Conservation (phyloP, 2,329 filamentous ascomycete species). For the Sarocladiaceae sp. region DNA sequence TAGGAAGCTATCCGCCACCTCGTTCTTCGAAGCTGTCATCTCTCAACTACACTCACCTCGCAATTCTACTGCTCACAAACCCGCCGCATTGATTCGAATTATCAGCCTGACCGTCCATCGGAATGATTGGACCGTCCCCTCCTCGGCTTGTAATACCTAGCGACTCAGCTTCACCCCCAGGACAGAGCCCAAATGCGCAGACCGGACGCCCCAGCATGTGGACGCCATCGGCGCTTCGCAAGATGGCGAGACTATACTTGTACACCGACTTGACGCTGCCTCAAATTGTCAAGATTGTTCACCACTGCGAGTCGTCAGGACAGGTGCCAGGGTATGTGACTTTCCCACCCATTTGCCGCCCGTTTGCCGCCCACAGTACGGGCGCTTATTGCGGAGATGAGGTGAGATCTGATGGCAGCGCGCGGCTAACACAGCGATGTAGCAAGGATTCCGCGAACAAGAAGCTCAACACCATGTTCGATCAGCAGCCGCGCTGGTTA, state of each 20-base stretch:
- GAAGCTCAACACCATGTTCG: constrained; percentile 50
- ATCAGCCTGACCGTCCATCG: background rate
- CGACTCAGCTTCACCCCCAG: constrained; percentile 3
- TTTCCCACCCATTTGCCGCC: background rate
- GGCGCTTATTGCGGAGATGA: constrained; percentile 6
- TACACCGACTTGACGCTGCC: constrained; percentile 50
- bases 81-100: background rate
- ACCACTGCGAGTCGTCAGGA: constrained; percentile 31
- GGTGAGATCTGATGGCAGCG: background rate
- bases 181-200: constrained; percentile 18
- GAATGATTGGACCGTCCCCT: constrained; percentile 7
- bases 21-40: no score
- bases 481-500: constrained; percentile 56
- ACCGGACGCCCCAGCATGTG: constrained; percentile 53
- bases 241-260: constrained; percentile 51
- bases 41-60: background rate
- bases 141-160: background rate
- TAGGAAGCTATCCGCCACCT: background rate
- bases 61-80: background rate
- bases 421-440: constrained; percentile 10
- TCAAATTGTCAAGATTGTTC: constrained; percentile 45
- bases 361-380: background rate
- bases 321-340: constrained; percentile 44
- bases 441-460: constrained; percentile 57
- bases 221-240: constrained; percentile 48